Conservation (phyloP, 331 rosid species). For the Spiraea crenata region DNA sequence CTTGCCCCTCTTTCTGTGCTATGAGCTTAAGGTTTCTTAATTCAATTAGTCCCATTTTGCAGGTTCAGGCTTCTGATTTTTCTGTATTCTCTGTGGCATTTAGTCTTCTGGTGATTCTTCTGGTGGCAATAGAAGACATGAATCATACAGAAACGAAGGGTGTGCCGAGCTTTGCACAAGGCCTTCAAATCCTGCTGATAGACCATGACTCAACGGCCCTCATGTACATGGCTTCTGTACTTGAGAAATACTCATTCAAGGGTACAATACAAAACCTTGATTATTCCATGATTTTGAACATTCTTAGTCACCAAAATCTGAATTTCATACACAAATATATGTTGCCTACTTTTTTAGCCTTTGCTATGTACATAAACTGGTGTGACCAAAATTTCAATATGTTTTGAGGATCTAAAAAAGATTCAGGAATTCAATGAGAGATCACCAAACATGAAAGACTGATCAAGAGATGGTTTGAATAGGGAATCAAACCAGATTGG, state of each 20-base stretch:
- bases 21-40: neutral
- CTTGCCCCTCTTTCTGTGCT: neutral
- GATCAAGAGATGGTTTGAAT: too few relatives aligned
- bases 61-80: neutral
- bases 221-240: conserved; percentile 27
- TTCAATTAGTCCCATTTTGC: neutral
- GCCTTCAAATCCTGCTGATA: conserved; percentile 38
- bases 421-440: neutral
- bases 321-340: neutral
- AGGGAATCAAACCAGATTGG: neutral
- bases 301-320: neutral
- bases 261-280: conserved; percentile 1
- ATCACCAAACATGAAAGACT: neutral
- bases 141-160: neutral
- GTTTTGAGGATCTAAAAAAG: neutral
- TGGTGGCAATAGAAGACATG: conserved; percentile 18
- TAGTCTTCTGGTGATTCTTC: neutral
- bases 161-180: conserved; percentile 44
- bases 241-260: conserved; percentile 31
- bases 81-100: neutral
- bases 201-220: conserved; percentile 38
- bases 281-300: neutral
- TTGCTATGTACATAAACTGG: too few relatives aligned
- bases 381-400: too few relatives aligned
- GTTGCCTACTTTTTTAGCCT: neutral